A percentile compares a stretch with the other conserved stretches of the same genome.
phyloP scores from a whole-genome alignment of 768 basidiomycete species.

The Auricularia heimuer region DNA sequence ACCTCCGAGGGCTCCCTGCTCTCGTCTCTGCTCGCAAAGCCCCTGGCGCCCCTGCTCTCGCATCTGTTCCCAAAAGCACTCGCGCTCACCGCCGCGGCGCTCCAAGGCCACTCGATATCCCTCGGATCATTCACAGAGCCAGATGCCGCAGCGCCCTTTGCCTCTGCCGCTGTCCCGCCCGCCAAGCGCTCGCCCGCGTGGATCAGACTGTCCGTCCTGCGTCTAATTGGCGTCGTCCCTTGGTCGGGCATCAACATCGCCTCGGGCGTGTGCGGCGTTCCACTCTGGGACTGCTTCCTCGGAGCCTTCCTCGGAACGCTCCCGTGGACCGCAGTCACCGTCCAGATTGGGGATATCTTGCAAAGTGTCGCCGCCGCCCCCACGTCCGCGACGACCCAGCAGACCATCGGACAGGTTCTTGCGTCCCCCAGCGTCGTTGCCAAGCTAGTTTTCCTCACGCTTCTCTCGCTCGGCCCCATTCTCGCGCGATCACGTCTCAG shows the following conservation, averaged over 20 bases:
- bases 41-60: conserved; percentile 75
- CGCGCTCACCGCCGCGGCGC: conserved; percentile 70
- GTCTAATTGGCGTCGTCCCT: conserved; percentile 87
- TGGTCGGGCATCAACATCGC: conserved; percentile 98
- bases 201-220: conserved; percentile 79
- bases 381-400: conserved; percentile 39
- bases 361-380: conserved; percentile 68
- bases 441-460: conserved; percentile 75
- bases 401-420: conserved; percentile 78
- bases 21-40: conserved; percentile 70
- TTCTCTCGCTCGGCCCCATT: conserved; percentile 81
- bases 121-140: background rate
- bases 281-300: conserved; percentile 61
- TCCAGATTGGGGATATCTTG: conserved; percentile 82
- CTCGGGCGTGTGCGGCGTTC: conserved; percentile 83
- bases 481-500: conserved; percentile 61
- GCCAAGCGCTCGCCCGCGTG: conserved; percentile 34
- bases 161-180: conserved; percentile 22
- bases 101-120: conserved; percentile 51
- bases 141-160: conserved; percentile 23
- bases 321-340: conserved; percentile 89
- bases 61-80: conserved; percentile 77
- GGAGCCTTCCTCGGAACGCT: conserved; percentile 77
- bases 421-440: conserved; percentile 72
- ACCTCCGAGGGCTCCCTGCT: conserved; percentile 81